These are phyloP conservation scores for Didymella sp. DNA, from an alignment of 2,329 filamentous ascomycete genomes.

Conservation along the genomic window DNA sequence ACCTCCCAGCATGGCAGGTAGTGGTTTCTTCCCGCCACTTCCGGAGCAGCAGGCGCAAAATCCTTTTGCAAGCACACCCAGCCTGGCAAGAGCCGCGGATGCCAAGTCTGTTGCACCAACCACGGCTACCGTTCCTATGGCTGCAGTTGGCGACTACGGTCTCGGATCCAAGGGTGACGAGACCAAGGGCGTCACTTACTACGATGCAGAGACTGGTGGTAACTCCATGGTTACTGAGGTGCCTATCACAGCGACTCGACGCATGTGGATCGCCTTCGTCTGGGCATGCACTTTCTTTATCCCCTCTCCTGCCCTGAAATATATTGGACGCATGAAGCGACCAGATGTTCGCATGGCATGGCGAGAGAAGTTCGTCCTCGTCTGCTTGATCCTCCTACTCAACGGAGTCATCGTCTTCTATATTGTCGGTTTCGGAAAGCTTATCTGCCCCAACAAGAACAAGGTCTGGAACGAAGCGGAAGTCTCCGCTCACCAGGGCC, in stretches of 20 bases:
- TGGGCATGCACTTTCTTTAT: slow-evolving; percentile 95
- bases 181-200: slow-evolving; percentile 58
- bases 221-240: slow-evolving; percentile 78
- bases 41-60: slow-evolving; percentile 69
- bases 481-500: slow-evolving; percentile 72
- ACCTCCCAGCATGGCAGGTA: slow-evolving; percentile 55
- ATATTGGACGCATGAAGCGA: slow-evolving; percentile 91
- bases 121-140: slow-evolving; percentile 63
- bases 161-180: slow-evolving; percentile 86
- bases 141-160: slow-evolving; percentile 79
- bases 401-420: slow-evolving; percentile 89
- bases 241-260: slow-evolving; percentile 67
- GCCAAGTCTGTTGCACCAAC: slow-evolving; percentile 62
- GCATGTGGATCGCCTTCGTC: slow-evolving; percentile 80
- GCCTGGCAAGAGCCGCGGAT: slow-evolving; percentile 53
- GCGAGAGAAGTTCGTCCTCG: slow-evolving; percentile 90
- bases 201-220: slow-evolving; percentile 81
- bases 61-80: slow-evolving; percentile 63
- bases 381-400: slow-evolving; percentile 78
- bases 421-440: slow-evolving; percentile 82
- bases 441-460: slow-evolving; percentile 89
- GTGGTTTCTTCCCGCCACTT: slow-evolving; percentile 72
- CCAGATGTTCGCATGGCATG: slow-evolving; percentile 97
- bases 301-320: slow-evolving; percentile 81
- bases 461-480: slow-evolving; percentile 83